phyloP scores from a whole-genome alignment of 768 basidiomycete species.

The Psilocybe cubensis region DNA sequence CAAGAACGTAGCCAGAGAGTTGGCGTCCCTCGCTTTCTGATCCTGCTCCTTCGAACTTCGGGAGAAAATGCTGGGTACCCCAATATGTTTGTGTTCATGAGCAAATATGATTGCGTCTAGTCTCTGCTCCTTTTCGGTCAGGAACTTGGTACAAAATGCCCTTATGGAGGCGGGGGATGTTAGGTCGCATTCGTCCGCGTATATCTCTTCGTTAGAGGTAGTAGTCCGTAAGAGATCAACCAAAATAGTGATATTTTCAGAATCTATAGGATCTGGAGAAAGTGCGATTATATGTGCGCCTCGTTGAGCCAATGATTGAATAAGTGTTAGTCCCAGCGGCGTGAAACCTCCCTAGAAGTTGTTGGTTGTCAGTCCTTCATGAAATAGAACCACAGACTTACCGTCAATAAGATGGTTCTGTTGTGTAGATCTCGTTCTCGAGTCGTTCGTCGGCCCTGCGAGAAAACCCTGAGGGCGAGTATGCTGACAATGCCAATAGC shows the following conservation, averaged over 20 bases:
- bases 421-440: slow-evolving; percentile 80
- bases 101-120: slow-evolving; percentile 81
- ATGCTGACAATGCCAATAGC: slow-evolving; percentile 45
- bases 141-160: slow-evolving; percentile 69
- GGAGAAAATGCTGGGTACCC: slow-evolving; percentile 39
- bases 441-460: slow-evolving; percentile 71
- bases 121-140: slow-evolving; percentile 64
- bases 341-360: slow-evolving; percentile 70
- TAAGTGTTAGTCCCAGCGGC: slow-evolving; percentile 67
- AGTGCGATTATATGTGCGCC: slow-evolving; percentile 85
- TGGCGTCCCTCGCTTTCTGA: slow-evolving; percentile 45
- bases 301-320: slow-evolving; percentile 68
- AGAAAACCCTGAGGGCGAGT: slow-evolving; percentile 57
- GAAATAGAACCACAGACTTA: slow-evolving; percentile 30
- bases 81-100: slow-evolving; percentile 76
- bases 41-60: slow-evolving; percentile 20
- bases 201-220: slow-evolving; percentile 77
- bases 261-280: slow-evolving; percentile 59
- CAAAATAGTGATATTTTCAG: slow-evolving; percentile 58
- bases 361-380: slow-evolving; percentile 2
- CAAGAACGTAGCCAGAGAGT: slow-evolving; percentile 74
- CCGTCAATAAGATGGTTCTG: slow-evolving; percentile 72
- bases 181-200: slow-evolving; percentile 79
- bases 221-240: slow-evolving; percentile 68
- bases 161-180: slow-evolving; percentile 67